These are phyloP conservation scores for Theobroma cacao DNA, from an alignment of 345 rosid genomes.

Conservation along the genomic window DNA sequence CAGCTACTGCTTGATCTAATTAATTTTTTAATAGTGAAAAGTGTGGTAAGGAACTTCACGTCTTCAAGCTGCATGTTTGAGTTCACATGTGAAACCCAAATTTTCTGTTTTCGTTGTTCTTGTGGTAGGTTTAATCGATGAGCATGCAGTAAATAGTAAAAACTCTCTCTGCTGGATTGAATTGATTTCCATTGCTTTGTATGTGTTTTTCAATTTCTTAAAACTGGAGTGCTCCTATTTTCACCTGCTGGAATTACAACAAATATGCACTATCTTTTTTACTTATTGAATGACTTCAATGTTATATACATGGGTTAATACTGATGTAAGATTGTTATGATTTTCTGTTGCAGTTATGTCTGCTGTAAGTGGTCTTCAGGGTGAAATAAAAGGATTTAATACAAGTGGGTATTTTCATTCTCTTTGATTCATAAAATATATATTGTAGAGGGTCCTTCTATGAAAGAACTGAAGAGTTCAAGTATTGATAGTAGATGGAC, in stretches of 20 bases:
- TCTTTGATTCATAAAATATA: conserved; percentile 15
- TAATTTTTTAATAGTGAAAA: neutral
- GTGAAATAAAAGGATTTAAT: conserved; percentile 66
- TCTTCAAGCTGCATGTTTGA: neutral
- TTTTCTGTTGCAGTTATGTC: conserved; percentile 77
- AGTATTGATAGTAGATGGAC: neutral
- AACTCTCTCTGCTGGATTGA: neutral
- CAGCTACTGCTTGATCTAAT: neutral
- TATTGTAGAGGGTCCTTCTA: neutral
- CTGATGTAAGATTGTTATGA: conserved; percentile 7
- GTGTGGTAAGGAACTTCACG: neutral
- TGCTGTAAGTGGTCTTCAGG: conserved; percentile 94
- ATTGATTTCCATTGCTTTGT: neutral
- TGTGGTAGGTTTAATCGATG: neutral
- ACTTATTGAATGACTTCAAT: neutral
- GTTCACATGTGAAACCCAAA: neutral
- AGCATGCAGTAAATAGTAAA: too few relatives aligned
- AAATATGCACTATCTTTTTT: neutral
- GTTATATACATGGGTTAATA: neutral
- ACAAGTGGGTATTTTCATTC: conserved; percentile 52
- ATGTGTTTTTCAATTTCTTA: neutral
- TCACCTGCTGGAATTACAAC: neutral
- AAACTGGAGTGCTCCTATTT: neutral
- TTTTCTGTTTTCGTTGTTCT: neutral
- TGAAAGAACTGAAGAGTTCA: conserved; percentile 3